Evolutionary conservation across 441 rosid genomes (phyloP), one percentile per base, ranked within the genome.

Genomic region (Euphorbia celastroides): DNA sequence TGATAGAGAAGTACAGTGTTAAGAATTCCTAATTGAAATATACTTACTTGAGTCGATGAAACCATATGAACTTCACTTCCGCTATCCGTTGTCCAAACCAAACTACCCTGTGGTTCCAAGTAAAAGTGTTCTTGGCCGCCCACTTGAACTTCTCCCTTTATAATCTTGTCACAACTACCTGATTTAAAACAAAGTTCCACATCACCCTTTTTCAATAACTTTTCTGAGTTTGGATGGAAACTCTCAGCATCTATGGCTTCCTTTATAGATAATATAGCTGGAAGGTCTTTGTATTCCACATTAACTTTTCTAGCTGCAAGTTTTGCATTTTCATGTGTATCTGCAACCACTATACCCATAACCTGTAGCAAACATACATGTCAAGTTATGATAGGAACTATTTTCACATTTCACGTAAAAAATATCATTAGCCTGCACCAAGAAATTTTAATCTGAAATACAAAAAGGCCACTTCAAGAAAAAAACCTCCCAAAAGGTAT

Each of bases 81-180:
- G 27, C 95, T 73, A 60, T 93, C 99, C 55, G 79, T 36, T 22
- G 99, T 85, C 99, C 99, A 93, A 80, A 93, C 75, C 66, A 91
- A 79, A 77, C 84, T 93, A 79, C 93, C 79, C 3, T 93, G 80
- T 34, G 99, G 84, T 67, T 94, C 97, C 80, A 94, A 75, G 81
- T 94, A 94, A 66, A 94, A 94, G 78, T 94, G 97, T 70, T 94
- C 99, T 79, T 94, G 99, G 71, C 97, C 96, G 66, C 99, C 99
- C 42, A 94, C 84, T 76, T 80, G 89, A 80, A 94, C 97, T 72
- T 89, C 88, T 59, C 97, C 99, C 63, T 86, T 87, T 65, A 87
- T 73, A 56, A 92, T 79, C 72, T 72, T 86, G 78, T 91, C 87
- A 75, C 97, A 91, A 63, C 78, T 80, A 57, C 83, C 88, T 0